Base-by-base conservation (phyloP, 345 rosid species). In the Fremontodendron californicum region DNA sequence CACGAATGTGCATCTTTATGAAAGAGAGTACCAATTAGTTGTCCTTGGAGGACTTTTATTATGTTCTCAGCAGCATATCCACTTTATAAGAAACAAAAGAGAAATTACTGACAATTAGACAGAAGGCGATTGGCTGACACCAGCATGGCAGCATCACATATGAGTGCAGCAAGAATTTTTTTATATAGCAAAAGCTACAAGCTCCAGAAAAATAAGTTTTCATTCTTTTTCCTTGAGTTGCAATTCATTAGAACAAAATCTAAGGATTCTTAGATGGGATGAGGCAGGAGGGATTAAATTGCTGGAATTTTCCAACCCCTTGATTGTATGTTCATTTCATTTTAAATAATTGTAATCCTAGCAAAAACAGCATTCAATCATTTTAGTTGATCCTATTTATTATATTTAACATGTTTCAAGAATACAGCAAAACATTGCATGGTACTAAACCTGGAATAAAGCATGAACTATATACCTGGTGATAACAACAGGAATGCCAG, bases 401-500 rank as follows among this genome's bases (percentile, higher is more conserved):
- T 42, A 61, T 5, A 29, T 61, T 31, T 62, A 31, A 62, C 21
- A 15, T 61, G 39, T 13, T 6, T 16, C 67, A 31, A 33, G 67
- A n/a, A 27, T 27, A 46, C 6, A 69, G 19, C 27, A 46, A 27
- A 70, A 9, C 40, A 46, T 29, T 16, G 73, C 71, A 66, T 25
- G 8, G 55, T 25, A 33, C 62, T 23, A 39, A 76, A 76, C 25
- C 45, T 35, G 37, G 35, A 58, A 76, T 48, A 74, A 5, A 52
- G 19, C 63, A 81, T 15, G 33, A 70, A 46, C 10, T 39, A 31
- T 39, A 31, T 82, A 96, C 99, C 99, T 93, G 69, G 99, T 93
- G 67, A 96, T 96, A 81, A 93, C 84, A 79, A 96, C 99, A 78
- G 99, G 99, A 77, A 93, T 85, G 40, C 99, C 98, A 54, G 94